Percentiles rank a stretch among this genome's conserved stretches.
Evolutionary conservation across 169 alveolate genomes (phyloP).

Genomic region (Eimeria necatrix): DNA sequence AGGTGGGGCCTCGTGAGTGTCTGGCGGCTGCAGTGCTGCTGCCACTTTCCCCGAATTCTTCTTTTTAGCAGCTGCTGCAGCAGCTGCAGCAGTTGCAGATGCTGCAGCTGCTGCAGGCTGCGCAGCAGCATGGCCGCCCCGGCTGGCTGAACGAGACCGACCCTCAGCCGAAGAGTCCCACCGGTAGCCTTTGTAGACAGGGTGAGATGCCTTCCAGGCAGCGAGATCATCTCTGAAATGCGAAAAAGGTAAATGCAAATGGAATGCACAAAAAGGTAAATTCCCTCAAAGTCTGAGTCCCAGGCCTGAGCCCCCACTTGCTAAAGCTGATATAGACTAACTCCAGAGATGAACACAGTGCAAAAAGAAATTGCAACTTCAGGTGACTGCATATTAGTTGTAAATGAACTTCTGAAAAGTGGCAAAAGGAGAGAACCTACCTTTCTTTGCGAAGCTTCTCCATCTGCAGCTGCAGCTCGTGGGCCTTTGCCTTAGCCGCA

Average conservation of each 20-base stretch:
- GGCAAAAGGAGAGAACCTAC: neutral
- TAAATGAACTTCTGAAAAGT: too few species aligned
- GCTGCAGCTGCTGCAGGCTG: neutral
- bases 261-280: too few species aligned
- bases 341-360: too few species aligned
- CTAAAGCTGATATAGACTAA: too few species aligned
- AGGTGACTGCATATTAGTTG: too few species aligned
- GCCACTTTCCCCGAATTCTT: neutral
- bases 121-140: neutral
- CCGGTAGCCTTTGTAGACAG: slow-evolving; percentile 47
- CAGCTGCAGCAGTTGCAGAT: neutral
- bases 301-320: too few species aligned
- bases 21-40: neutral
- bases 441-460: slow-evolving; percentile 50
- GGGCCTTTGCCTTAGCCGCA: slow-evolving; percentile 49
- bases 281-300: too few species aligned
- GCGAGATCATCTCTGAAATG: slow-evolving; percentile 21
- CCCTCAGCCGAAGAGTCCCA: neutral
- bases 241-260: neutral
- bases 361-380: too few species aligned
- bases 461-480: slow-evolving; percentile 4
- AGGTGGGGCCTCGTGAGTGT: neutral
- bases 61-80: neutral
- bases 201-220: slow-evolving; percentile 56
- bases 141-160: neutral